Evolutionary conservation across 2,329 filamentous ascomycete genomes (phyloP).

Genomic region (Pseudogymnoascus sp.): DNA sequence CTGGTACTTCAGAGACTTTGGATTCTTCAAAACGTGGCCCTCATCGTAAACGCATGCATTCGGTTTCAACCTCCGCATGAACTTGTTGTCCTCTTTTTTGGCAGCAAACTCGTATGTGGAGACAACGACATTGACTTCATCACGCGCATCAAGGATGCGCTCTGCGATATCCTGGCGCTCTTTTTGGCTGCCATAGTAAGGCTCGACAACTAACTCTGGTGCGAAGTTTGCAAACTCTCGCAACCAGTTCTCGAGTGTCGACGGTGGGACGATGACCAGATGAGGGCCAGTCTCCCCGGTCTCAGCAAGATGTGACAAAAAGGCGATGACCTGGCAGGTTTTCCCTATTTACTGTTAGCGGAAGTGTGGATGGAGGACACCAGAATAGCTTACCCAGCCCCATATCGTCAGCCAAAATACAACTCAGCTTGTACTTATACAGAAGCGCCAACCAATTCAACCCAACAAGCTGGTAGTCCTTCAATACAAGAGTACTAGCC

Average conservation of each 20-base stretch:
- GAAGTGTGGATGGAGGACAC: neutral
- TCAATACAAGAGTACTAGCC: slow-evolving; percentile 67
- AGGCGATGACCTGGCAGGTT: slow-evolving; percentile 91
- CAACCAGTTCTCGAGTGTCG: slow-evolving; percentile 93
- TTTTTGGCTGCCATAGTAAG: slow-evolving; percentile 59
- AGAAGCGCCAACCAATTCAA: slow-evolving; percentile 89
- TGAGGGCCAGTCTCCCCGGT: slow-evolving; percentile 61
- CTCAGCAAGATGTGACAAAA: slow-evolving; percentile 75
- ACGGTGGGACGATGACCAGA: slow-evolving; percentile 83
- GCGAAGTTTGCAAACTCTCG: slow-evolving; percentile 85
- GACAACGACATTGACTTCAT: slow-evolving; percentile 61
- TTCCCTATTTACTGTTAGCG: slow-evolving; percentile 38
- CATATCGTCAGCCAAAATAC: slow-evolving; percentile 97
- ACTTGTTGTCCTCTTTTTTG: slow-evolving; percentile 50
- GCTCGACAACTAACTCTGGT: slow-evolving; percentile 60
- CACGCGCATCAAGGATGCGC: slow-evolving; percentile 53
- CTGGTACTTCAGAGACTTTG: slow-evolving; percentile 70
- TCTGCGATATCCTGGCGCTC: slow-evolving; percentile 61
- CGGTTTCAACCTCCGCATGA: slow-evolving; percentile 49
- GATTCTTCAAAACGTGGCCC: slow-evolving; percentile 87
- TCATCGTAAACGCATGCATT: slow-evolving; percentile 72
- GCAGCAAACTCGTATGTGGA: slow-evolving; percentile 61
- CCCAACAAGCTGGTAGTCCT: slow-evolving; percentile 88
- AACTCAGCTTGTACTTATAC: slow-evolving; percentile 69
- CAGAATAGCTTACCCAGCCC: slow-evolving; percentile 50